Evolutionary conservation across 1,284 basidiomycete species (phyloP).

Genomic region (Tilletiopsis washingtonensis): DNA sequence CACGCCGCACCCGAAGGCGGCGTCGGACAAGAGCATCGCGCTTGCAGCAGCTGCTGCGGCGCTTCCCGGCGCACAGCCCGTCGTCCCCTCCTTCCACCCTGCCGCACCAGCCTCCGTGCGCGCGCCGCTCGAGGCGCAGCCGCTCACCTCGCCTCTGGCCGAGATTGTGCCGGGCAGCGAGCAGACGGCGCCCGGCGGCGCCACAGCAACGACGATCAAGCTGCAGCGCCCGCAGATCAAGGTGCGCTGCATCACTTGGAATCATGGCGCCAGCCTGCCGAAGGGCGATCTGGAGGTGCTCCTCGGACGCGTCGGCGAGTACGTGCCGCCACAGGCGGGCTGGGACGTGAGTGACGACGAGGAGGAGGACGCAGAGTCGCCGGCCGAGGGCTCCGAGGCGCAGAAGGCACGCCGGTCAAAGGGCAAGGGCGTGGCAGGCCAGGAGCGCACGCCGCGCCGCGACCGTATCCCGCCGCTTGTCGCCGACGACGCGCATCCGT

Average conservation of each 20-base stretch:
- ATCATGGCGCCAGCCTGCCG: constrained; percentile 50
- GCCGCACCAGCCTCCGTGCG: neutral
- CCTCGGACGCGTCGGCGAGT: constrained; percentile 59
- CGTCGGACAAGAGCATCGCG: no score
- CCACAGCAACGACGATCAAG: neutral
- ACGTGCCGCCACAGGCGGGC: constrained; percentile 47
- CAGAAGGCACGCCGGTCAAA: neutral
- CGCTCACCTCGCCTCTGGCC: neutral
- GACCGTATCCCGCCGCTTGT: constrained; percentile 39
- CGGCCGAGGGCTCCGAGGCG: neutral
- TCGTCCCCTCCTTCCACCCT: neutral
- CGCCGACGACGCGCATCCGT: constrained; percentile 56
- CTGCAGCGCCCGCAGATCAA: constrained; percentile 47
- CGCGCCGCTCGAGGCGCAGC: neutral
- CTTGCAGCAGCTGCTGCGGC: neutral
- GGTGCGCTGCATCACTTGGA: constrained; percentile 53
- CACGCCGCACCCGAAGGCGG: no score
- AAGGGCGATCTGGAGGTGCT: constrained; percentile 70
- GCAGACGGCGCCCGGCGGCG: neutral
- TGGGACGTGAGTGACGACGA: constrained; percentile 27
- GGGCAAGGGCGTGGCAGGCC: constrained; percentile 25
- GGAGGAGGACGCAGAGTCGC: neutral
- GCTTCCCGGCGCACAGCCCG: neutral
- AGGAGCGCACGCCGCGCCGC: constrained; percentile 22
- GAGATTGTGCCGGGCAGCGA: neutral